Evolutionary conservation across 768 basidiomycete species (phyloP).

Genomic region (Lepiota venenata): DNA sequence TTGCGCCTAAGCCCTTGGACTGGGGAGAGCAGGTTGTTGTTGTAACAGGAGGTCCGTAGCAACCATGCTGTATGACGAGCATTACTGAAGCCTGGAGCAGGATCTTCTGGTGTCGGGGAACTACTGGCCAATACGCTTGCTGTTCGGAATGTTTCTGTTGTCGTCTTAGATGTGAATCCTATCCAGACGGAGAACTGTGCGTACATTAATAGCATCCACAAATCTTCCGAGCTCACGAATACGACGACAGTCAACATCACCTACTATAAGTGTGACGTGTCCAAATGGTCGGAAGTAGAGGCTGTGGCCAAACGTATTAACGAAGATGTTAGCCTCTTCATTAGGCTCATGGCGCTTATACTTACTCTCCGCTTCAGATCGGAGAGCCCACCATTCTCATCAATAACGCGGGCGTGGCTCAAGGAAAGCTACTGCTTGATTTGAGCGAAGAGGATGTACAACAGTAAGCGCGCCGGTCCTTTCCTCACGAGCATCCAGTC

Average conservation of each 20-base stretch:
- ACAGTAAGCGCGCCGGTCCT: slow-evolving; percentile 46
- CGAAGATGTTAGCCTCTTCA: slow-evolving; percentile 57
- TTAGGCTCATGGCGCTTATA: background rate
- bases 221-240: slow-evolving; percentile 1
- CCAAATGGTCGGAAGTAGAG: slow-evolving; percentile 83
- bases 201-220: slow-evolving; percentile 17
- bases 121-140: slow-evolving; percentile 86
- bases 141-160: slow-evolving; percentile 74
- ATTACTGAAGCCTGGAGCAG: slow-evolving; percentile 32
- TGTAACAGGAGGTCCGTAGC: slow-evolving; percentile 77
- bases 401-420: slow-evolving; percentile 94
- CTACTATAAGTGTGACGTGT: slow-evolving; percentile 91
- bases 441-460: slow-evolving; percentile 72
- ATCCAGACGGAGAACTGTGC: slow-evolving; percentile 74
- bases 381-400: slow-evolving; percentile 87
- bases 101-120: slow-evolving; percentile 87
- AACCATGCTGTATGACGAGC: background rate
- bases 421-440: slow-evolving; percentile 85
- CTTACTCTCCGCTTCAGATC: slow-evolving; percentile 43
- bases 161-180: slow-evolving; percentile 82
- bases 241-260: slow-evolving; percentile 61
- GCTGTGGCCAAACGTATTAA: slow-evolving; percentile 67
- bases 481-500: background rate
- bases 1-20: slow-evolving; percentile 57
- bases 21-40: slow-evolving; percentile 91